Evolutionary conservation across 768 basidiomycete species (phyloP), one percentile per base, ranked within the genome.

Genomic region (Suillus lakei): DNA sequence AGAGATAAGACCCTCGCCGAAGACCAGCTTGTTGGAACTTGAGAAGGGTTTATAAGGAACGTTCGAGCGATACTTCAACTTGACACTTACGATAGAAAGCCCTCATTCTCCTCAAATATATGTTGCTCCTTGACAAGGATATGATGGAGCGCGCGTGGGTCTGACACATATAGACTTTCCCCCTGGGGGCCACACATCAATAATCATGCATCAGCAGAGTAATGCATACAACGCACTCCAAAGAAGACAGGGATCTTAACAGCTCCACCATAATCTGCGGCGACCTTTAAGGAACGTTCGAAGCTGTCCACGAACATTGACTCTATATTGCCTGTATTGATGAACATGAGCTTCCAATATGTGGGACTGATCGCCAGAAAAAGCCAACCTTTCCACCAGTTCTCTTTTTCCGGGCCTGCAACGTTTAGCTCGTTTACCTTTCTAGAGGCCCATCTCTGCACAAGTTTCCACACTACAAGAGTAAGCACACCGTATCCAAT

Each of bases 91-190:
- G 41, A 70, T 63, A 63, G 68, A 72, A 21, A 60, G 54, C 41
- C 53, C 9, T 61, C 60, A 0, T 67, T 67, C 43, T 74, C 72
- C 58, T 76, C 74, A 60, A 67, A 74, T 30, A 72, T 51, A 26
- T 60, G 43, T n/a, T 62, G 61, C 64, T 67, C 73, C 56, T 78
- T 74, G 34, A 76, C 72, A 13, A 75, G 36, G 43, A 76, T 70
- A 59, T 73, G 67, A 64, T 76, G 69, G 15, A 75, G 30, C 13
- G 75, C 73, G 46, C 68, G 67, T 4, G 73, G 74, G 53, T 76
- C 75, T 34, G 64, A 71, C 23, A 46, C 44, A 46, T n/a, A 46
- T n/a, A 46, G 44, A n/a, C 44, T n/a, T 46, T 46, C 64, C 36
- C 39, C 53, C 74, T 75, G 50, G 28, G 16, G 10, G n/a, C n/a